Percentiles rank a stretch among this genome's conserved stretches.
Conservation (phyloP, 495 filamentous ascomycete genomes). For the Penicillium cosmopolitanum region DNA sequence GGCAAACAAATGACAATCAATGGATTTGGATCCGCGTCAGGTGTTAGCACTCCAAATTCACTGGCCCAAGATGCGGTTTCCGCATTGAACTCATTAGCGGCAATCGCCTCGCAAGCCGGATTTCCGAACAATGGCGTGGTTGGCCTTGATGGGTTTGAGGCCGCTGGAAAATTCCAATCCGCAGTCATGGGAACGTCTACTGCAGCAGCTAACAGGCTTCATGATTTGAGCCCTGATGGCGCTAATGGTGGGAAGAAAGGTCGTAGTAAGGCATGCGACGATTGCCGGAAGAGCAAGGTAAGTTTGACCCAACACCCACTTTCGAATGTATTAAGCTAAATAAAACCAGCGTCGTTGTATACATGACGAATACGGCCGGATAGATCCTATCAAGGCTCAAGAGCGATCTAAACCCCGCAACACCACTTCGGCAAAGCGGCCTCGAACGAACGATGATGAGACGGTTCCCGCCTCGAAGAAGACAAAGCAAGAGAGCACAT, state of each 20-base stretch:
- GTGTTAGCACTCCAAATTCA: conserved; percentile 37
- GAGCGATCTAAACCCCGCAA: conserved; percentile 63
- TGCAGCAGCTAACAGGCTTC: conserved; percentile 30
- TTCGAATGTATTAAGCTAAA: conserved; percentile 6
- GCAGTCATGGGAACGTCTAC: conserved; percentile 35
- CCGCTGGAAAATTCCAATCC: conserved; percentile 31
- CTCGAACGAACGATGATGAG: conserved; percentile 47
- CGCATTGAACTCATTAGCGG: conserved; percentile 48
- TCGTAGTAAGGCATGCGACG: conserved; percentile 65
- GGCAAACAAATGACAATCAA: conserved; percentile 34
- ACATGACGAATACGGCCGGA: conserved; percentile 65
- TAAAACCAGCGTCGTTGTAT: conserved; percentile 65
- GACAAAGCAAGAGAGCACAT: conserved; percentile 46
- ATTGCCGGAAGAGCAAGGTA: conserved; percentile 72
- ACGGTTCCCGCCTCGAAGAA: conserved; percentile 33
- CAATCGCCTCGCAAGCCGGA: conserved; percentile 46
- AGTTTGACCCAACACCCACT: conserved; percentile 9
- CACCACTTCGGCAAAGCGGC: conserved; percentile 50
- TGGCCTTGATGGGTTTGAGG: conserved; percentile 36
- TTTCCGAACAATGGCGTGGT: conserved; percentile 32
- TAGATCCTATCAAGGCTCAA: conserved; percentile 64
- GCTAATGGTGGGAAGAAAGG: conserved; percentile 49
- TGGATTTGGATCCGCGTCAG: conserved; percentile 35
- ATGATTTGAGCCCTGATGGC: conserved; percentile 44
- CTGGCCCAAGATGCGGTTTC: conserved; percentile 50